Conservation (phyloP, 129 eudicot genomes). For the Calendula officinalis region DNA sequence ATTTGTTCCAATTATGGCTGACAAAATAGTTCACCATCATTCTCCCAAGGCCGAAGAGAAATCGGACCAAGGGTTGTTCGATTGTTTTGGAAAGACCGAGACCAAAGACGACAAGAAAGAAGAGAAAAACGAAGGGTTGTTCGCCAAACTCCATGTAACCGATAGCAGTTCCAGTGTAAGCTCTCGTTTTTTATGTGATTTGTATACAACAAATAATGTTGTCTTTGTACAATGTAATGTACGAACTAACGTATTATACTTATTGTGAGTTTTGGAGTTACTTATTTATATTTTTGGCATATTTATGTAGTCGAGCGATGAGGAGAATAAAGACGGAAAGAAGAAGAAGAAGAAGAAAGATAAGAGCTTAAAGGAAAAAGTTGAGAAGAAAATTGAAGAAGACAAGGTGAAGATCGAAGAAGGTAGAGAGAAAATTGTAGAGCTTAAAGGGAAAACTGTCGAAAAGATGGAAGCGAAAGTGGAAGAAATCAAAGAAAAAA, state of each 20-base stretch:
- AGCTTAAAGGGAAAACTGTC: slow-evolving; percentile 36
- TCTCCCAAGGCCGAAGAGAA: slow-evolving; percentile 27
- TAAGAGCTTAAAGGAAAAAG: slow-evolving; percentile 65
- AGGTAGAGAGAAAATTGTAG: slow-evolving; percentile 19
- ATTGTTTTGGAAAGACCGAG: slow-evolving; percentile 48
- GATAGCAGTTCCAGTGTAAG: slow-evolving; percentile 70
- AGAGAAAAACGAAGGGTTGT: slow-evolving; percentile 38
- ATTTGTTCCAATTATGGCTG: slow-evolving; percentile 25
- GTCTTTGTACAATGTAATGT: neutral
- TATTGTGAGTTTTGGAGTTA: neutral
- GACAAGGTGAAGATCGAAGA: slow-evolving; percentile 30
- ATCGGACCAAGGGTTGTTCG: slow-evolving; percentile 56
- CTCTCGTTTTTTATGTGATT: neutral
- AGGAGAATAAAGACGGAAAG: slow-evolving; percentile 59
- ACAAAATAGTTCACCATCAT: slow-evolving; percentile 27
- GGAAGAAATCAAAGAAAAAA: slow-evolving; percentile 31
- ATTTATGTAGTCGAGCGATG: slow-evolving; percentile 61
- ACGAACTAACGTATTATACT: neutral
- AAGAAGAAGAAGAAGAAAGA: slow-evolving; percentile 60
- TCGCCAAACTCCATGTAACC: slow-evolving; percentile 52
- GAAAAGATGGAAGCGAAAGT: slow-evolving; percentile 37
- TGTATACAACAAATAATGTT: no score
- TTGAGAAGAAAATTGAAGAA: slow-evolving; percentile 35
- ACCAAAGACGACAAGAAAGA: slow-evolving; percentile 40
- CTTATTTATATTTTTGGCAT: neutral